Base-by-base conservation (phyloP, 768 basidiomycete genomes). In the Lyophyllum decastes region DNA sequence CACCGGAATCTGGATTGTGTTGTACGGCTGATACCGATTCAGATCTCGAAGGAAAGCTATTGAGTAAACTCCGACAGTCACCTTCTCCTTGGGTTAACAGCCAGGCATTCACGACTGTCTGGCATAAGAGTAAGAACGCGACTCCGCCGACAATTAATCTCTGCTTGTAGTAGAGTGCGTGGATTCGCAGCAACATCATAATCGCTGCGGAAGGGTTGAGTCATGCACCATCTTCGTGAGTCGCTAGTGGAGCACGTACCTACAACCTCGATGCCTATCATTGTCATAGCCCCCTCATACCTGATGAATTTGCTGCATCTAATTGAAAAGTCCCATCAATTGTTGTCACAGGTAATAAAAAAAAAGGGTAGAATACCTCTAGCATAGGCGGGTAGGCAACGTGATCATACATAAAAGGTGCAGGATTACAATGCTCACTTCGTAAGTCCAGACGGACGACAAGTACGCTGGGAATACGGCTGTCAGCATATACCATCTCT, bases 121-220 rank as follows among this genome's bases (percentile, higher is more conserved):
- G 79, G 27, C 77, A 52, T 11, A 77, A 8, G 40, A 84, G 76
- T 9, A 87, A 49, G 47, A 65, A 9, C 53, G 70, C 64, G 53
- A 75, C 60, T n/a, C 62, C 26, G 57, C 64, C 59, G 54, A 70
- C 60, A 27, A 76, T 66, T 66, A 68, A 69, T 52, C 65, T 67
- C 16, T 73, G 70, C 24, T 64, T 59, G 14, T 71, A 68, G 54
- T 78, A 80, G 34, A 81, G 58, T 8, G 76, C 78, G n/a, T 69
- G 64, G 54, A 81, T 71, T 24, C 85, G 81, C 2, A 85, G 60
- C 22, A 84, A 70, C 84, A 87, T 85, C 83, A 87, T 85, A 17
- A 84, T 59, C 3, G 67, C 75, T 73, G 43, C 10, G 40, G 12
- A 43, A 12, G 19, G 19, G 6, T 25, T 22, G 11, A 19, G 6